phyloP scores from a whole-genome alignment of 2,329 filamentous ascomycete species.

The Penicillium brevicompactum region DNA sequence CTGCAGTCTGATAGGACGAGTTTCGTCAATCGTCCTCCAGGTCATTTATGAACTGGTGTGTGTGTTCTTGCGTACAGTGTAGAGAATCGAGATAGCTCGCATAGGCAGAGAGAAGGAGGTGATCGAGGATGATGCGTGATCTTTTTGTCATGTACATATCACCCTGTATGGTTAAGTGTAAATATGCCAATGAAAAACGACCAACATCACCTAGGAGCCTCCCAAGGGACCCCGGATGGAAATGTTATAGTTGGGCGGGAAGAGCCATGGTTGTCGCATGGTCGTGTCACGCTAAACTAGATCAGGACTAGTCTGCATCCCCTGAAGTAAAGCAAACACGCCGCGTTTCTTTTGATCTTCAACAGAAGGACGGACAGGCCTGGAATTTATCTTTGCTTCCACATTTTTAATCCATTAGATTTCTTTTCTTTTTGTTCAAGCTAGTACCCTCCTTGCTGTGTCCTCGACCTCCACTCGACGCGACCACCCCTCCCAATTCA shows the following conservation, averaged over 20 bases:
- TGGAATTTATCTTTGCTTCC: slow-evolving; percentile 13
- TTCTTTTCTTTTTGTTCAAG: slow-evolving; percentile 2
- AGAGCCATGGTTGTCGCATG: slow-evolving; percentile 21
- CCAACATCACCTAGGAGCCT: no score
- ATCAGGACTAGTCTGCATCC: slow-evolving; percentile 21
- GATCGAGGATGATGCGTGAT: no score
- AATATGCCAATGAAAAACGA: no score
- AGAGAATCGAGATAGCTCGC: no score
- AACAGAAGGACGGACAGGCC: slow-evolving; percentile 5
- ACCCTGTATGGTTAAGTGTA: no score
- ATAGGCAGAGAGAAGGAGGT: no score
- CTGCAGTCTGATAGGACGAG: slow-evolving; percentile 28
- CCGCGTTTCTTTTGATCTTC: slow-evolving; percentile 22
- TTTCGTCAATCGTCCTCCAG: no score
- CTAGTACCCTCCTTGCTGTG: background rate
- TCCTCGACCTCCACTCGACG: slow-evolving; percentile 12
- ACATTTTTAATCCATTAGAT: slow-evolving; percentile 22
- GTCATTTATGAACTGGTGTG: no score
- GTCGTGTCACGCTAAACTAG: slow-evolving; percentile 17
- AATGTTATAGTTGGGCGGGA: slow-evolving; percentile 3
- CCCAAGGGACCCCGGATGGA: background rate
- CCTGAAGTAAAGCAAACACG: slow-evolving; percentile 29
- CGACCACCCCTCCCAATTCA: slow-evolving; percentile 22
- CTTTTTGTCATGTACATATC: no score
- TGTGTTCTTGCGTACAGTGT: no score